Percentiles rank a stretch among this genome's conserved stretches.
Evolutionary conservation across 495 filamentous ascomycete species (phyloP).

Genomic region (Cryomyces minteri): DNA sequence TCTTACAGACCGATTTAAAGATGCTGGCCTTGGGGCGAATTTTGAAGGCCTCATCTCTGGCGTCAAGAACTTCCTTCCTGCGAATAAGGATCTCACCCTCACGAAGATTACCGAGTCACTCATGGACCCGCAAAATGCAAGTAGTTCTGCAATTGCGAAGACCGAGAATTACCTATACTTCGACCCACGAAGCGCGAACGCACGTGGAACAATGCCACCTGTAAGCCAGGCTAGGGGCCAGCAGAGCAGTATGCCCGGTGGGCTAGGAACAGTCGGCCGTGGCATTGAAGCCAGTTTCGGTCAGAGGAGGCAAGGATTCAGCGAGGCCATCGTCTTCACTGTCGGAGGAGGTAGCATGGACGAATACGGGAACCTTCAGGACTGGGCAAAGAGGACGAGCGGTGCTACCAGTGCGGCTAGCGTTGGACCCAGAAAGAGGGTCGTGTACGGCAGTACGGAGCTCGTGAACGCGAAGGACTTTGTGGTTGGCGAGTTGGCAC

Average conservation of each 20-base stretch:
- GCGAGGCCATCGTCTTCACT: slow-evolving; percentile 90
- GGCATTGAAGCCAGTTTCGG: slow-evolving; percentile 82
- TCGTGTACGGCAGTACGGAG: slow-evolving; percentile 94
- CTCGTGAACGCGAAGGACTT: slow-evolving; percentile 83
- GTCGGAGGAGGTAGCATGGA: slow-evolving; percentile 98
- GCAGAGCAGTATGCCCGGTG: slow-evolving; percentile 23
- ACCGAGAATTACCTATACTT: slow-evolving; percentile 99
- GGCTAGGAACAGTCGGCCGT: slow-evolving; percentile 18
- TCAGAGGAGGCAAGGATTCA: slow-evolving; percentile 81
- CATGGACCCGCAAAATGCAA: slow-evolving; percentile 87
- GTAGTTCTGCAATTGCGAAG: slow-evolving; percentile 82
- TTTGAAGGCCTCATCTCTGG: slow-evolving; percentile 93
- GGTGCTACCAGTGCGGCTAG: slow-evolving; percentile 30
- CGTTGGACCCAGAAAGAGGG: slow-evolving; percentile 34
- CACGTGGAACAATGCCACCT: slow-evolving; percentile 81
- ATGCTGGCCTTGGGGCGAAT: slow-evolving; percentile 73
- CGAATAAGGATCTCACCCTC: slow-evolving; percentile 84
- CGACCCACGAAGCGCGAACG: slow-evolving; percentile 83
- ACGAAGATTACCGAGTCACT: slow-evolving; percentile 97
- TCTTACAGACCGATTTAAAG: slow-evolving; percentile 84
- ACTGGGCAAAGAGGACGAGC: slow-evolving; percentile 72
- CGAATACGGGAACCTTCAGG: slow-evolving; percentile 94
- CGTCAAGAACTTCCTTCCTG: slow-evolving; percentile 95
- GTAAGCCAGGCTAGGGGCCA: slow-evolving; percentile 27
- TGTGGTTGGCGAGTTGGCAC: slow-evolving; percentile 57